These are phyloP conservation scores for Capillidium rhysosporum DNA, from an alignment of 371 early-diverging fungal species.

Conservation along the genomic window DNA sequence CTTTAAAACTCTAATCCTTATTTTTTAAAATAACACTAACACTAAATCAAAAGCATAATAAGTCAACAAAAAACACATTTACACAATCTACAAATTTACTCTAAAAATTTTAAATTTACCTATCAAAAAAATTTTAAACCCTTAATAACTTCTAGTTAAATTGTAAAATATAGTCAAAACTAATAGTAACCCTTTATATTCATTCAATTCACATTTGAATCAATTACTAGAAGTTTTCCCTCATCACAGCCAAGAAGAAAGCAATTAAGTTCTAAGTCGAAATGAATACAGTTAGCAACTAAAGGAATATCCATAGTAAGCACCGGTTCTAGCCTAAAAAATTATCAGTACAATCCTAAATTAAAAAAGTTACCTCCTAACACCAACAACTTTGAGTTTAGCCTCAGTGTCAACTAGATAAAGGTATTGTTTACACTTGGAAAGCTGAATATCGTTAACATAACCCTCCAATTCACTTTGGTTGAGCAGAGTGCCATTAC, in stretches of 20 bases:
- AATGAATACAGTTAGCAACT: background rate
- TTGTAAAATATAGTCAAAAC: no score
- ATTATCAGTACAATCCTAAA: background rate
- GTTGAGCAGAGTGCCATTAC: background rate
- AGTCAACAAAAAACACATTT: no score
- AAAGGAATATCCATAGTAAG: background rate
- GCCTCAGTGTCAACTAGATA: background rate
- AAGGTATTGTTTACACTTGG: background rate
- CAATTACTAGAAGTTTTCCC: background rate
- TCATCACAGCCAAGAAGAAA: background rate
- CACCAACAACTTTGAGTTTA: background rate
- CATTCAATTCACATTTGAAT: background rate
- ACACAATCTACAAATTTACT: no score
- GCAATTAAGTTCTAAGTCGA: background rate
- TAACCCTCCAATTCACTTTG: background rate
- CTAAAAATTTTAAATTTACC: no score
- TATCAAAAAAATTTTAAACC: no score
- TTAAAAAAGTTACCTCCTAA: slow-evolving; percentile 1
- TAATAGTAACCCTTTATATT: no score
- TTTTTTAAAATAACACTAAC: no score
- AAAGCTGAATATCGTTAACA: background rate
- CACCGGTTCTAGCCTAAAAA: background rate
- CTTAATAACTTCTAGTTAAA: no score
- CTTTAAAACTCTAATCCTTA: no score
- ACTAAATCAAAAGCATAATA: no score